These are phyloP conservation scores for Parmelia sp. DNA, from an alignment of 495 filamentous ascomycete genomes.

Conservation along the genomic window DNA sequence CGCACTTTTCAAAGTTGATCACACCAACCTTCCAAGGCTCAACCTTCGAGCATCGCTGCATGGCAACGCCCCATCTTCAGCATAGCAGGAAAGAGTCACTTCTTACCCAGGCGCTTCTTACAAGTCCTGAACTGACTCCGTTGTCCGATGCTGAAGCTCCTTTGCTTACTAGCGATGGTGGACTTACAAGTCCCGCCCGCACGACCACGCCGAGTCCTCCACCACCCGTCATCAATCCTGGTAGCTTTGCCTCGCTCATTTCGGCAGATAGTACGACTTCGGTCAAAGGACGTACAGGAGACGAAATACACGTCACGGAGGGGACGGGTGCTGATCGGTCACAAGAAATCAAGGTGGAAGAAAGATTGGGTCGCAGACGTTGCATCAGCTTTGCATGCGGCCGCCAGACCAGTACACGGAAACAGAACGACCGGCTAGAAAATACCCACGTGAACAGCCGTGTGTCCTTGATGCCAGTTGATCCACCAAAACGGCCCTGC, in stretches of 20 bases:
- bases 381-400: conserved; percentile 91
- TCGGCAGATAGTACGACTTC: conserved; percentile 3
- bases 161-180: conserved; percentile 78
- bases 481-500: conserved; percentile 43
- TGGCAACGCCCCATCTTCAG: conserved; percentile 37
- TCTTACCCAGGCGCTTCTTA: conserved; percentile 70
- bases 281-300: background rate
- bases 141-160: conserved; percentile 33
- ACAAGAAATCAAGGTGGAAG: conserved; percentile 46
- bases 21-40: conserved; percentile 32
- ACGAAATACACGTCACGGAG: conserved; percentile 26
- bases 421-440: conserved; percentile 1
- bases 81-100: conserved; percentile 61
- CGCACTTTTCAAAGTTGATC: conserved; percentile 34
- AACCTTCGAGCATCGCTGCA: conserved; percentile 29
- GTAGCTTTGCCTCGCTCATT: conserved; percentile 9
- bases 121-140: conserved; percentile 49
- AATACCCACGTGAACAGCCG: conserved; percentile 3
- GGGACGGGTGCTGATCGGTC: conserved; percentile 24
- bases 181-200: conserved; percentile 82
- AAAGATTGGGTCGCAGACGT: conserved; percentile 62
- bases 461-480: conserved; percentile 3
- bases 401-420: conserved; percentile 29
- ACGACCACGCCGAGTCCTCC: conserved; percentile 86
- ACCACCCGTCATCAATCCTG: conserved; percentile 38